phyloP scores from a whole-genome alignment of 2,329 filamentous ascomycete genomes.

The Xylaria sp. region DNA sequence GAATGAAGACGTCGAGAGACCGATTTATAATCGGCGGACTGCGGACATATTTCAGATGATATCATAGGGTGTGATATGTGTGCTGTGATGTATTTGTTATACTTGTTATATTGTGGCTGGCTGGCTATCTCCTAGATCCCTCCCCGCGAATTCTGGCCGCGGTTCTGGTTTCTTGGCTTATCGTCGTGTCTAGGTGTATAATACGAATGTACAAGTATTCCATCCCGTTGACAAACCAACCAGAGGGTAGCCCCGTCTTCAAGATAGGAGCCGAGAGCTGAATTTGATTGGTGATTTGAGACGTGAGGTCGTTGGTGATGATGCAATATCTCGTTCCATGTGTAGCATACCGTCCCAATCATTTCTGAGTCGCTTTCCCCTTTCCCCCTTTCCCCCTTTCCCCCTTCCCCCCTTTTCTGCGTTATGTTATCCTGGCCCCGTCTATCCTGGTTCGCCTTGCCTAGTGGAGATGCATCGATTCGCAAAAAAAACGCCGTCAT shows the following conservation, averaged over 20 bases:
- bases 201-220: background rate
- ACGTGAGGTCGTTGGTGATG: background rate
- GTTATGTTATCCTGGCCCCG: background rate
- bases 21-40: background rate
- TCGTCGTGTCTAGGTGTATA: background rate
- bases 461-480: constrained; percentile 21
- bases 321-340: background rate
- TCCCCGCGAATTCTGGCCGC: background rate
- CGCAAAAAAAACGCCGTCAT: constrained; percentile 20
- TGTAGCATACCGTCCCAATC: background rate
- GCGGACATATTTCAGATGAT: background rate
- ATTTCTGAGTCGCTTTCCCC: background rate
- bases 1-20: background rate
- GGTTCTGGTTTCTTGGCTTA: background rate
- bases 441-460: constrained; percentile 13
- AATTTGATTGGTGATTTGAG: background rate
- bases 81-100: background rate
- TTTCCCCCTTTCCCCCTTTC: too few species aligned
- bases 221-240: background rate
- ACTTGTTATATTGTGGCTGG: background rate
- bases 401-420: too few species aligned
- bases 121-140: background rate
- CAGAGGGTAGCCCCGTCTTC: background rate
- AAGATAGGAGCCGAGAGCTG: background rate
- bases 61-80: background rate